Conservation (phyloP, 2,329 filamentous ascomycete genomes). For the Alternaria angustiovoidea region DNA sequence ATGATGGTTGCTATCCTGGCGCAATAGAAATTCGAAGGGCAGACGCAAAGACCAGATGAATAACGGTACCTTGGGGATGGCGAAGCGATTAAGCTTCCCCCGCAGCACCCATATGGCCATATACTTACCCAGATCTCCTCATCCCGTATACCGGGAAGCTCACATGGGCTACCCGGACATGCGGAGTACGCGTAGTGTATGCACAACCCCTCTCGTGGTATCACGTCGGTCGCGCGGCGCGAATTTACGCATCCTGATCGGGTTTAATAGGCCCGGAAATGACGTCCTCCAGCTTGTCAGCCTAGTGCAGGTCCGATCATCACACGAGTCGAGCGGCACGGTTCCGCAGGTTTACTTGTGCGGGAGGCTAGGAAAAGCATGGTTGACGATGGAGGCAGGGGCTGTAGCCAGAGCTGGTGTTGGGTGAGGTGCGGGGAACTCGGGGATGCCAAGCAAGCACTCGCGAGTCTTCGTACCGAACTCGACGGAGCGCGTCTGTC, state of each 20-base stretch:
- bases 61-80: background rate
- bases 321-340: conserved; percentile 1
- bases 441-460: conserved; percentile 25
- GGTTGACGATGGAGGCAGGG: background rate
- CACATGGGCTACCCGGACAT: conserved; percentile 26
- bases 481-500: conserved; percentile 20
- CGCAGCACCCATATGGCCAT: conserved; percentile 11
- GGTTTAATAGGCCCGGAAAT: conserved; percentile 20
- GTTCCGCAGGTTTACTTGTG: conserved; percentile 11
- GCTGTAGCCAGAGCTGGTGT: background rate
- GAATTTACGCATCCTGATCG: conserved; percentile 16
- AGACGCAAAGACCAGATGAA: background rate
- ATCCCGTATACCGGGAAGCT: conserved; percentile 7
- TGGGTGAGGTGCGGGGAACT: conserved; percentile 21
- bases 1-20: conserved; percentile 17
- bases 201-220: conserved; percentile 37
- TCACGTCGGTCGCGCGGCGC: conserved; percentile 10
- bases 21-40: background rate
- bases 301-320: background rate
- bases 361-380: background rate
- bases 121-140: conserved; percentile 17
- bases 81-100: background rate
- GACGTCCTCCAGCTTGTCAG: conserved; percentile 11
- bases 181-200: conserved; percentile 35
- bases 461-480: conserved; percentile 24